Evolutionary conservation across 2,329 filamentous ascomycete species (phyloP), one percentile per base, ranked within the genome.

Genomic region (Cytospora schulzeri): DNA sequence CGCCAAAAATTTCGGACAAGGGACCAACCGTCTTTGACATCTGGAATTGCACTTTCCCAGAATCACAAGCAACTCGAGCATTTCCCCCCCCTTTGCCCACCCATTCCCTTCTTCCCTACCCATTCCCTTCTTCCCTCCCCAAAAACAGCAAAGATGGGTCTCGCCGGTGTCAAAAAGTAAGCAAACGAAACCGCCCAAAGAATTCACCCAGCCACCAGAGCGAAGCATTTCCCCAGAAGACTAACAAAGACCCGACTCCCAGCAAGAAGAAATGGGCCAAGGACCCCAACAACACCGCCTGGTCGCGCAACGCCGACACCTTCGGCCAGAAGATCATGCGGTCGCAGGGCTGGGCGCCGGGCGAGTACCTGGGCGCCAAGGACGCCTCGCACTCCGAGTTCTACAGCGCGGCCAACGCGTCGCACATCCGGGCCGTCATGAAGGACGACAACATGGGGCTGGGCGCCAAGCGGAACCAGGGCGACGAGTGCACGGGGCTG

Each of bases 251-350:
- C 35, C 15, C 38, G n/a, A n/a, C 33, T 17, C 33, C 24, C 28
- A 79, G 75, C 67, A 76, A 74, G 70, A 83, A 83, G 56, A 96
- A 94, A 79, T 88, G 98, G 73, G 90, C 90, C 69, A 85, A 90
- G 75, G 95, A 99, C 78, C 95, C 95, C 9, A 97, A 98, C 79
- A 99, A 98, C 77, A 97, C 92, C 56, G 88, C 86, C 83, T 99
- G 95, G 95, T 88, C 90, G 63, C 88, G 89, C 72, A 90, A 93
- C 74, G 91, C 90, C 69, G 85, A 85, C 63, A 89, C 88, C 61
- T 98, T 95, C 76, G 95, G 95, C 70, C 93, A 97, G 76, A 91
- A 88, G 73, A 94, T 98, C 70, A 88, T 99, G 73, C 87, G 89
- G 57, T 83, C 90, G 19, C 93, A 97, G 73, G 95, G 95, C 69